A percentile compares a stretch with the other conserved stretches of the same genome.
Conservation (phyloP, 2,329 filamentous ascomycete genomes). For the Cladophialophora bantiana region DNA sequence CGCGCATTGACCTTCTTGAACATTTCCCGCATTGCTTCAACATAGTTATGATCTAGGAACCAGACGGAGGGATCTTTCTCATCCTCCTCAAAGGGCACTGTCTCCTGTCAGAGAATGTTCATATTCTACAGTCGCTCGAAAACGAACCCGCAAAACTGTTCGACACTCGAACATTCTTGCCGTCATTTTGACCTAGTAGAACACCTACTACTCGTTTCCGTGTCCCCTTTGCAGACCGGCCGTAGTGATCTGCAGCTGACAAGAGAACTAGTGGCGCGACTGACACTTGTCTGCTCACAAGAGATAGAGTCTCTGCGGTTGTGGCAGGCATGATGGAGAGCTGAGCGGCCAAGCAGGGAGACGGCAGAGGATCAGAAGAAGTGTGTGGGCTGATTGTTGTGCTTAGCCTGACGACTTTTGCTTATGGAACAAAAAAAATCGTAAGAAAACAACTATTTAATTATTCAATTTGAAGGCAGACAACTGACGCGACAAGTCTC, state of each 20-base stretch:
- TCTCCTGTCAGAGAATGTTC: constrained; percentile 27
- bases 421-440: background rate
- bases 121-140: background rate
- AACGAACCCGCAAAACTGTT: constrained; percentile 95
- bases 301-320: constrained; percentile 92
- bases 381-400: background rate
- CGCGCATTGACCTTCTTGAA: constrained; percentile 99
- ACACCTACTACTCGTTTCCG: constrained; percentile 92
- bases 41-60: constrained; percentile 99
- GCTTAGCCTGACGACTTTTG: background rate
- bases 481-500: constrained; percentile 9
- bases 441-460: background rate
- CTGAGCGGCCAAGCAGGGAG: background rate
- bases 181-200: constrained; percentile 91
- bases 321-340: constrained; percentile 82
- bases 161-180: constrained; percentile 93
- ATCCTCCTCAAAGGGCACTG: constrained; percentile 98
- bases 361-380: background rate
- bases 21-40: constrained; percentile 99
- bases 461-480: constrained; percentile 1
- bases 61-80: constrained; percentile 98
- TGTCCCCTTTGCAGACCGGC: constrained; percentile 87
- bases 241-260: constrained; percentile 97
- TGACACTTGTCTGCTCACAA: constrained; percentile 93
- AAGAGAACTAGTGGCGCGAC: constrained; percentile 97